Conservation (phyloP, 202 grass and related monocot species). For the Schoenoplectus triqueter region DNA sequence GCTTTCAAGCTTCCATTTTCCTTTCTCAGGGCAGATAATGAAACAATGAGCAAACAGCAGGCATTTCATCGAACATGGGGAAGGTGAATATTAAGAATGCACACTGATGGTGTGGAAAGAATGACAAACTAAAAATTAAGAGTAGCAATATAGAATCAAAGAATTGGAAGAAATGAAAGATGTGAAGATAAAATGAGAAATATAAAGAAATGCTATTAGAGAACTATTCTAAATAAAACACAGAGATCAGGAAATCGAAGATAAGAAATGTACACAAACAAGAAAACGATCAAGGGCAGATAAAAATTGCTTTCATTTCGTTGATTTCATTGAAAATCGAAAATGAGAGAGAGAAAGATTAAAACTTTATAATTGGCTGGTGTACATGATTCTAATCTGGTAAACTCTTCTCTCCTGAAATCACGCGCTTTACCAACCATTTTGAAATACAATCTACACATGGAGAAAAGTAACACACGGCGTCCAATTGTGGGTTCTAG, state of each 20-base stretch:
- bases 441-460: not conserved
- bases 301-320: conserved; percentile 2
- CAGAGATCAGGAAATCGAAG: not conserved
- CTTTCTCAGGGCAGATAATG: not conserved
- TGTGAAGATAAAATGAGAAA: not conserved
- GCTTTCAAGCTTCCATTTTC: not conserved
- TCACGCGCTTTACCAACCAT: conserved; percentile 9
- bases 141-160: not conserved
- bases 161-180: not conserved
- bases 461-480: not conserved
- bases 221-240: not conserved
- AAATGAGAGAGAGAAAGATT: not conserved
- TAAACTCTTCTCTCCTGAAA: conserved; percentile 25
- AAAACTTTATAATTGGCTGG: not conserved
- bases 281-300: conserved; percentile 1
- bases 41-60: not conserved
- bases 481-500: not conserved
- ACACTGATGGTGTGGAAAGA: not conserved
- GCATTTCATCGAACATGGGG: not conserved
- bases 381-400: conserved; percentile 2
- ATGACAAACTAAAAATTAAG: not conserved
- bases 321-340: not conserved
- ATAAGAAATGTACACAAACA: conserved; percentile 16
- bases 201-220: not conserved
- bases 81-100: no score